phyloP scores from a whole-genome alignment of 345 rosid species.

The Salix dunnii region DNA sequence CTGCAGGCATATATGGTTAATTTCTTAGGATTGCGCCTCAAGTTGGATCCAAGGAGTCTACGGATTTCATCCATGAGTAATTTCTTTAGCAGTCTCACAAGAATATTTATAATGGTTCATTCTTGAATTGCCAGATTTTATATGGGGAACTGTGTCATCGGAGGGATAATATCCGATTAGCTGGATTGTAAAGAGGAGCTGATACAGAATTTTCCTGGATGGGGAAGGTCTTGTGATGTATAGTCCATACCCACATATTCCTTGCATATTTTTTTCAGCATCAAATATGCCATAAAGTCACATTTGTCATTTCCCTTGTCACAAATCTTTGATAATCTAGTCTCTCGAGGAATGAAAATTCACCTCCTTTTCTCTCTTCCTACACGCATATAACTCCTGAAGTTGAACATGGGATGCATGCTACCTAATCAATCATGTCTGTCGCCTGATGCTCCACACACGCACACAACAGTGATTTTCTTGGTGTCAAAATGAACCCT shows the following conservation, averaged over 20 bases:
- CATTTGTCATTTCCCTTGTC: not conserved
- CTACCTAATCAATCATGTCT: not conserved
- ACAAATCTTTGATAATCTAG: not conserved
- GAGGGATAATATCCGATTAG: not conserved
- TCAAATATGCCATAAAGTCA: slow-evolving; percentile 3
- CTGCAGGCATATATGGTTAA: not conserved
- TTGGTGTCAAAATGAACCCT: not conserved
- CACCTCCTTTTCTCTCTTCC: not conserved
- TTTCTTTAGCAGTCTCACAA: slow-evolving; percentile 12
- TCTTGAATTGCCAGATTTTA: slow-evolving; percentile 21
- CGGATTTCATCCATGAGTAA: slow-evolving; percentile 11
- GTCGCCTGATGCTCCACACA: not conserved
- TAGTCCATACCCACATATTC: not conserved
- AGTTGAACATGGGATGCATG: not conserved
- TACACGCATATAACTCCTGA: not conserved
- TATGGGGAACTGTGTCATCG: not conserved
- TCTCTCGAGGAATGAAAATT: not conserved
- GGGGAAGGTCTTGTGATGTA: not conserved
- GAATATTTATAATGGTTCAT: slow-evolving; percentile 13
- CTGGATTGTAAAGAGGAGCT: slow-evolving; percentile 12
- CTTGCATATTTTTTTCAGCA: slow-evolving; percentile 9
- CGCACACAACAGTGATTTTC: not conserved
- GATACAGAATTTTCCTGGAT: not conserved
- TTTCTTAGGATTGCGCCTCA: not conserved
- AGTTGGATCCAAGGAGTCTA: slow-evolving; percentile 5